Percentiles rank a stretch among this genome's conserved stretches.
phyloP scores from a whole-genome alignment of 2,329 filamentous ascomycete species.

The Trichoderma afroharzianum region DNA sequence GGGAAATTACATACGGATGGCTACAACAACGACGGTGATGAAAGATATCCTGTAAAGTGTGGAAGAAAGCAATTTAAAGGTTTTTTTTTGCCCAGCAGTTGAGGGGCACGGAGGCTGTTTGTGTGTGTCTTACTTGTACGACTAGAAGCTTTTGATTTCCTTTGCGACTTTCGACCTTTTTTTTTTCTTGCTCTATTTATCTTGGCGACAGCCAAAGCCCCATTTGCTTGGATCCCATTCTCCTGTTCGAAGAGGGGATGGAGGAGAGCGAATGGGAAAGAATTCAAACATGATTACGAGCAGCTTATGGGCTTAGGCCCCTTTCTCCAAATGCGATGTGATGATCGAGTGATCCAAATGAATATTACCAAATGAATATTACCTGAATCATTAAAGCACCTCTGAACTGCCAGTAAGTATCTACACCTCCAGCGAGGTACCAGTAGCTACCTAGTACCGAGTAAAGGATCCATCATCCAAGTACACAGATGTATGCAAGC shows the following conservation, averaged over 20 bases:
- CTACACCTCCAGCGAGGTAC: background rate
- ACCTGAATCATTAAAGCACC: background rate
- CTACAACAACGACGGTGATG: constrained; percentile 6
- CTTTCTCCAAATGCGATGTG: background rate
- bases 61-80: constrained; percentile 26
- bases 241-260: background rate
- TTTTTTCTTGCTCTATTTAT: constrained; percentile 10
- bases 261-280: background rate
- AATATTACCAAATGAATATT: background rate
- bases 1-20: constrained; percentile 19
- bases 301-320: background rate
- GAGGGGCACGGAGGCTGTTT: constrained; percentile 23
- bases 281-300: constrained; percentile 3
- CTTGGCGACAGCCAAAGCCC: background rate
- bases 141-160: constrained; percentile 25
- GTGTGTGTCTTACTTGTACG: constrained; percentile 29
- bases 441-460: background rate
- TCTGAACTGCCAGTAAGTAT: background rate
- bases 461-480: background rate
- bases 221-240: background rate
- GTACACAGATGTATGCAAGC: background rate
- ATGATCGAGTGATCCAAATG: background rate
- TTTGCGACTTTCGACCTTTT: constrained; percentile 9
- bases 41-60: constrained; percentile 9
- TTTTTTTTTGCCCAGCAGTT: constrained; percentile 16